Evolutionary conservation across 164 flowering plant species (phyloP).

Genomic region (Annona squamosa): DNA sequence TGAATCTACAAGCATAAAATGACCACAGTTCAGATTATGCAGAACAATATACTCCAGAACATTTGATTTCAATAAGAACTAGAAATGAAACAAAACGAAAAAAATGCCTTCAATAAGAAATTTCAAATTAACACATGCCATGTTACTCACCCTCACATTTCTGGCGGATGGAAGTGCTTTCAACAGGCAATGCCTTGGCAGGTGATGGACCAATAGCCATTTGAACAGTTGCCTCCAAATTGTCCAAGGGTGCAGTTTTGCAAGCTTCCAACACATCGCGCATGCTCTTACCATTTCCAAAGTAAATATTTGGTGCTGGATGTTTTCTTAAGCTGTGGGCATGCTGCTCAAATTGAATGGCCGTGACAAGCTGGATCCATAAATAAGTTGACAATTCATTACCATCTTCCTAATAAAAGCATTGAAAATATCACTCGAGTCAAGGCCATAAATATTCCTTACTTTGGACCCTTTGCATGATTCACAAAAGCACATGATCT

Average conservation of each 20-base stretch:
- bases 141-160: constrained; percentile 43
- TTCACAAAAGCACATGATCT: constrained; percentile 58
- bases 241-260: constrained; percentile 32
- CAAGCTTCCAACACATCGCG: constrained; percentile 62
- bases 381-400: background rate
- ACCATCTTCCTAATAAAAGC: background rate
- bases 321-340: constrained; percentile 71
- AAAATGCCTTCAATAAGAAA: background rate
- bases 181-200: constrained; percentile 5
- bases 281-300: constrained; percentile 66
- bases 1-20: background rate
- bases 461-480: constrained; percentile 58
- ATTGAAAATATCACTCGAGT: background rate
- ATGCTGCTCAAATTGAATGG: constrained; percentile 61
- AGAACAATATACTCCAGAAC: background rate
- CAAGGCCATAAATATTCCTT: constrained; percentile 14
- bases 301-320: constrained; percentile 54
- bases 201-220: constrained; percentile 28
- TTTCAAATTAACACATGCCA: background rate
- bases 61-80: background rate
- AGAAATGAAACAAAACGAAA: background rate
- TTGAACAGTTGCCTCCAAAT: constrained; percentile 35
- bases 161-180: constrained; percentile 26
- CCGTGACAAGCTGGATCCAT: constrained; percentile 46
- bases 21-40: background rate